Evolutionary conservation across 805 yeast genomes (phyloP).

Genomic region (Starmera caribaea): DNA sequence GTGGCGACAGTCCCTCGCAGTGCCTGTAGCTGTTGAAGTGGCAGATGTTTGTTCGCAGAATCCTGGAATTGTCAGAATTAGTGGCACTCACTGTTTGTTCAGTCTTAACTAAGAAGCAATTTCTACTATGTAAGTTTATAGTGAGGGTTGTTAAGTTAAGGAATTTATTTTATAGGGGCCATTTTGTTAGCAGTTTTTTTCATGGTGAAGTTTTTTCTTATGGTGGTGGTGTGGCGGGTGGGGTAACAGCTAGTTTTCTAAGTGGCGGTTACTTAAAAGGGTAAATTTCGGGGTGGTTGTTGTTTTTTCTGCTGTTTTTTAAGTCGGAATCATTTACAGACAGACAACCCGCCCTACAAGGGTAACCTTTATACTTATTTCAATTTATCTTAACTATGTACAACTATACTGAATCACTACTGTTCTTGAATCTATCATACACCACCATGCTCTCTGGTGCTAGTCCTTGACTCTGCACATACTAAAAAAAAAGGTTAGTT

Average conservation of each 20-base stretch:
- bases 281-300: no score
- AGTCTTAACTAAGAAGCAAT: no score
- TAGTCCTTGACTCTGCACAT: slow-evolving; percentile 15
- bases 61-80: no score
- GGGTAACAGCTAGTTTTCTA: no score
- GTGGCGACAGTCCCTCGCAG: no score
- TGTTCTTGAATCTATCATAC: slow-evolving; percentile 9
- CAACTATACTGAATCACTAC: no score
- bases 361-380: background rate
- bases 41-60: no score
- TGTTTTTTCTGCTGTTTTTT: no score
- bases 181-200: slow-evolving; percentile 8
- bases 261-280: background rate
- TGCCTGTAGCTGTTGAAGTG: no score
- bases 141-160: slow-evolving; percentile 8
- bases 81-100: no score
- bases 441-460: slow-evolving; percentile 14
- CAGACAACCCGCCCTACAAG: background rate
- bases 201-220: slow-evolving; percentile 10
- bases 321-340: background rate
- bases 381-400: no score
- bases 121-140: slow-evolving; percentile 3
- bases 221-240: no score
- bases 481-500: slow-evolving; percentile 10
- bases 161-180: slow-evolving; percentile 3